These are phyloP conservation scores for Annulohypoxylon moriforme DNA, from an alignment of 495 filamentous ascomycete species.

Conservation along the genomic window DNA sequence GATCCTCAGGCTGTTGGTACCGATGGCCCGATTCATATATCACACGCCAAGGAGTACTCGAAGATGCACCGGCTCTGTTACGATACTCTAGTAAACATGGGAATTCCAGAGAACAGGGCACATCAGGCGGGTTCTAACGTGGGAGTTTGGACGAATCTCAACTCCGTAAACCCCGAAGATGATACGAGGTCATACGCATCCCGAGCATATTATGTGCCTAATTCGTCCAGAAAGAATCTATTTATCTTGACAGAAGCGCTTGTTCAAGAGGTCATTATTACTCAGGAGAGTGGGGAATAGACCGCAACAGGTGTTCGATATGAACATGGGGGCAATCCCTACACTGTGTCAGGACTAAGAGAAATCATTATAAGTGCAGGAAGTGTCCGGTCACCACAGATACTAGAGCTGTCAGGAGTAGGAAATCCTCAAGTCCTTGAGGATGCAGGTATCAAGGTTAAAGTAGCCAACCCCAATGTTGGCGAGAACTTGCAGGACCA, in stretches of 20 bases:
- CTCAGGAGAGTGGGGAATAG: background rate
- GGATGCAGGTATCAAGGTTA: background rate
- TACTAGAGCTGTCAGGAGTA: constrained; percentile 18
- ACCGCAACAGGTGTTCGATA: background rate
- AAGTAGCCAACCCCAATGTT: constrained; percentile 5
- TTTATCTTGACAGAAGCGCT: constrained; percentile 3
- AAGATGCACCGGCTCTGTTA: background rate
- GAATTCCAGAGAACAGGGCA: constrained; percentile 1
- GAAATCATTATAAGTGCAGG: constrained; percentile 16
- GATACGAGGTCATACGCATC: constrained; percentile 1
- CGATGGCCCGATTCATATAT: background rate
- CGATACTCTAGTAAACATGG: background rate
- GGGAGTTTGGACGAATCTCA: constrained; percentile 2
- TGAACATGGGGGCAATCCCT: background rate
- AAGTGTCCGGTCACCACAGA: constrained; percentile 16
- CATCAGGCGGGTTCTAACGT: constrained; percentile 8
- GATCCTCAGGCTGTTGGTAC: background rate
- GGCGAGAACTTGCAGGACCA: constrained; percentile 13
- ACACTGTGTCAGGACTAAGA: background rate
- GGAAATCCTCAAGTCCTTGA: constrained; percentile 5
- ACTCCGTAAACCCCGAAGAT: background rate
- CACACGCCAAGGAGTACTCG: background rate
- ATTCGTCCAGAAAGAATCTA: background rate
- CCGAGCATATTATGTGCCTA: background rate
- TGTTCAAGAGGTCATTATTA: background rate